phyloP scores from a whole-genome alignment of 306 rosid genomes.

The Erythrophleum fordii region DNA sequence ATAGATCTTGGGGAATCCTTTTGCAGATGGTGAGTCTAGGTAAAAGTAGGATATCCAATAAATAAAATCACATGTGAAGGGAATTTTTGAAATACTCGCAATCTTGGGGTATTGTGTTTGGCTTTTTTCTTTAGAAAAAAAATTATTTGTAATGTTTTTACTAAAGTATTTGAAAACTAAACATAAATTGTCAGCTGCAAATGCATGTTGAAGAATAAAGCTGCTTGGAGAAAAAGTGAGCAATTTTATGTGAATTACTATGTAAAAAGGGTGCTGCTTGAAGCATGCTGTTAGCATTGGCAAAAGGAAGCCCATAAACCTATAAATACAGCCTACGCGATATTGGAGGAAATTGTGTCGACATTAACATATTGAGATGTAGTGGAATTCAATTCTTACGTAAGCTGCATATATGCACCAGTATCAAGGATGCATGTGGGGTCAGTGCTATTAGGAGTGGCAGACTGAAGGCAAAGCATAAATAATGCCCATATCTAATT shows the following conservation, averaged over 20 bases:
- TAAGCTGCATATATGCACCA: no score
- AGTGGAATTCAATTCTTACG: no score
- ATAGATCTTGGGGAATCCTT: background rate
- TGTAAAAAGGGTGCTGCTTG: background rate
- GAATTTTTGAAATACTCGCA: no score
- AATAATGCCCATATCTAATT: background rate
- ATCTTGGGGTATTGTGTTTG: no score
- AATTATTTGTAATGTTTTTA: no score
- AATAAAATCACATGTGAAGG: background rate
- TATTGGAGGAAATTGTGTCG: background rate
- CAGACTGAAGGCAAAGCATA: background rate
- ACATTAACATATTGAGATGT: background rate
- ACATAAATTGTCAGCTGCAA: background rate
- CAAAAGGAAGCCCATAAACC: background rate
- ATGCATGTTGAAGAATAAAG: background rate
- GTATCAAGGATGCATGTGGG: no score
- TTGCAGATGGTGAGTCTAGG: background rate
- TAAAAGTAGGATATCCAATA: background rate
- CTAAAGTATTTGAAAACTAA: no score
- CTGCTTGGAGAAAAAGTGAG: background rate
- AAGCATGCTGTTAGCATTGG: background rate
- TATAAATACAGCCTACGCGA: no score
- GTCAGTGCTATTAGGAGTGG: background rate
- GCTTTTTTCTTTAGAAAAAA: no score
- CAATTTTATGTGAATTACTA: background rate